phyloP scores from a whole-genome alignment of 202 grass and related monocot species.

The Musa balbisiana region DNA sequence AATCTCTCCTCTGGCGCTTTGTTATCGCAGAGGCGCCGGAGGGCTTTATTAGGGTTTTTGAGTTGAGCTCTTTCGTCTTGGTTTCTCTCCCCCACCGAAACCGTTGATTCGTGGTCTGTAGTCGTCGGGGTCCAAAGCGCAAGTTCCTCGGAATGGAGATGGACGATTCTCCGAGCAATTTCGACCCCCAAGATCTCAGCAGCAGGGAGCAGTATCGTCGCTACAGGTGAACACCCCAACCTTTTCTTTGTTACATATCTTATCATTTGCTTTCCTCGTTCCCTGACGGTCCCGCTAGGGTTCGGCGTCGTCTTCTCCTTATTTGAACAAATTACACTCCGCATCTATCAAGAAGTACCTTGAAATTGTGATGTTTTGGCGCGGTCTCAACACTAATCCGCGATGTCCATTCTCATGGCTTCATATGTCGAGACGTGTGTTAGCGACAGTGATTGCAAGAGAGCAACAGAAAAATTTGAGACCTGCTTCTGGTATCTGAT shows the following conservation, averaged over 20 bases:
- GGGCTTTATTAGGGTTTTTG: background rate
- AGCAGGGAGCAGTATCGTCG: conserved; percentile 78
- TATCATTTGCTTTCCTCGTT: background rate
- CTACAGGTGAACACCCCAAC: conserved; percentile 40
- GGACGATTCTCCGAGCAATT: conserved; percentile 42
- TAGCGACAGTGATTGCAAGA: too few relatives aligned
- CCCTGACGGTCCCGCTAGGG: background rate
- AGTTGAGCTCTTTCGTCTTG: background rate
- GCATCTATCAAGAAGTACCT: background rate
- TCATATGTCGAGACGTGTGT: too few relatives aligned
- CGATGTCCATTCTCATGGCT: too few relatives aligned
- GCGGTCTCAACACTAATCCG: too few relatives aligned
- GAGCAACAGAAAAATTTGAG: too few relatives aligned
- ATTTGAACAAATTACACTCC: background rate
- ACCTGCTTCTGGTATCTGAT: too few relatives aligned
- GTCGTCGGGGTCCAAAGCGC: background rate
- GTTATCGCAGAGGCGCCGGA: background rate
- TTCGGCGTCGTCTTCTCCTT: background rate
- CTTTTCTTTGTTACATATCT: background rate
- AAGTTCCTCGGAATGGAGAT: conserved; percentile 5
- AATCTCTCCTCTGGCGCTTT: too few relatives aligned
- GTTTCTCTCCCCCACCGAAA: background rate
- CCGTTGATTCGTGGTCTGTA: background rate
- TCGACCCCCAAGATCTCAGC: conserved; percentile 59
- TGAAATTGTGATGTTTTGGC: too few relatives aligned